phyloP scores from a whole-genome alignment of 495 filamentous ascomycete genomes.

The Aspergillus diversus region DNA sequence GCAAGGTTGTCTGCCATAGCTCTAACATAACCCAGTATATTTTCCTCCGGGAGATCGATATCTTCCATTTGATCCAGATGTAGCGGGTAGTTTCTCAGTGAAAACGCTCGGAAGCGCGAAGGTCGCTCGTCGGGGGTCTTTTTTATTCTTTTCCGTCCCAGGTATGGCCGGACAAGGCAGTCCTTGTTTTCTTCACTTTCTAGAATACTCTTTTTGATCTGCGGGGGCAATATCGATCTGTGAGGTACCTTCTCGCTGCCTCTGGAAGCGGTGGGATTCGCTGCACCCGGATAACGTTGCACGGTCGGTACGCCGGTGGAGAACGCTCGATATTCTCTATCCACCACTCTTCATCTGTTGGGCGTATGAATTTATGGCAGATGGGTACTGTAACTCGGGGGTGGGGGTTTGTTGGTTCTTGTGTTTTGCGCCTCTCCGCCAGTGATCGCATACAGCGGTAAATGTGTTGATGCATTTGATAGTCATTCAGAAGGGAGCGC shows the following conservation, averaged over 20 bases:
- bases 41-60: slow-evolving; percentile 30
- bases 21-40: slow-evolving; percentile 28
- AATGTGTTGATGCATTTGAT: slow-evolving; percentile 33
- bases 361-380: slow-evolving; percentile 28
- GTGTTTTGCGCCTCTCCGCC: background rate
- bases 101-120: slow-evolving; percentile 31
- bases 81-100: slow-evolving; percentile 51
- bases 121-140: background rate
- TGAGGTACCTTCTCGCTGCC: slow-evolving; percentile 29
- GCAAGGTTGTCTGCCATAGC: slow-evolving; percentile 52
- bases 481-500: slow-evolving; percentile 41
- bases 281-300: slow-evolving; percentile 42
- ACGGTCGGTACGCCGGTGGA: slow-evolving; percentile 35
- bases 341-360: slow-evolving; percentile 39
- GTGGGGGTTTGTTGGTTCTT: background rate
- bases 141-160: slow-evolving; percentile 39
- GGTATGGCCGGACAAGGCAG: slow-evolving; percentile 50
- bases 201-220: slow-evolving; percentile 28
- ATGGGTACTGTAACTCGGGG: slow-evolving; percentile 25
- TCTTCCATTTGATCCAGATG: slow-evolving; percentile 53
- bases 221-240: slow-evolving; percentile 37
- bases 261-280: slow-evolving; percentile 44
- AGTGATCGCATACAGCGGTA: slow-evolving; percentile 17
- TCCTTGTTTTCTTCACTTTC: slow-evolving; percentile 38
- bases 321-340: slow-evolving; percentile 28